A percentile compares a stretch with the other conserved stretches of the same genome.
phyloP scores from a whole-genome alignment of 441 rosid species.

The Erysimum pusillum region DNA sequence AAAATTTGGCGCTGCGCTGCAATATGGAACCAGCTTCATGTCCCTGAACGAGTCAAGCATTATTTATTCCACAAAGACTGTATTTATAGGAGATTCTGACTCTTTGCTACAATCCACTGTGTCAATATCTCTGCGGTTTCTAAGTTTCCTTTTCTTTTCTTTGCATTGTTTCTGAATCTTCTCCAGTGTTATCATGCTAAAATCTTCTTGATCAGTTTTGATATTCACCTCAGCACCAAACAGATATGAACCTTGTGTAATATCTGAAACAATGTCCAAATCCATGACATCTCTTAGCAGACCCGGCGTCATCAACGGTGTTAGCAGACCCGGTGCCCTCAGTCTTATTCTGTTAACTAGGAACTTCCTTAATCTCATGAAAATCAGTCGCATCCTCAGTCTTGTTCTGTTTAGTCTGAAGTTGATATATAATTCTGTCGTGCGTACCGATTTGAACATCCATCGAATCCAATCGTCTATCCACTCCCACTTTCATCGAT shows the following conservation, averaged over 20 bases:
- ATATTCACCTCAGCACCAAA: slow-evolving; percentile 25
- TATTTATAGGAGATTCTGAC: slow-evolving; percentile 38
- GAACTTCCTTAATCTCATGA: too few species aligned
- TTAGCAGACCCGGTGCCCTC: too few species aligned
- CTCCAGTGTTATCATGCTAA: slow-evolving; percentile 56
- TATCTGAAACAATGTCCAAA: slow-evolving; percentile 25
- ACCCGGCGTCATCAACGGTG: too few species aligned
- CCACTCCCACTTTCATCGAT: too few species aligned
- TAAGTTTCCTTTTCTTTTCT: slow-evolving; percentile 65
- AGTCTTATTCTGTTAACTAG: too few species aligned
- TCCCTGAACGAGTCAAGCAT: slow-evolving; percentile 37
- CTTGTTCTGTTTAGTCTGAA: too few species aligned
- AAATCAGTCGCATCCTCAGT: too few species aligned
- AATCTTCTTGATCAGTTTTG: slow-evolving; percentile 40
- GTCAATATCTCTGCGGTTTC: too few species aligned
- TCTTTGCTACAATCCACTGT: too few species aligned
- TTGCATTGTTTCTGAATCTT: slow-evolving; percentile 62
- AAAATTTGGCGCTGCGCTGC: slow-evolving; percentile 34
- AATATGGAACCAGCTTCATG: slow-evolving; percentile 25
- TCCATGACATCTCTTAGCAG: slow-evolving; percentile 43
- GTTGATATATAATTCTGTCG: too few species aligned
- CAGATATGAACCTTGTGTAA: slow-evolving; percentile 42
- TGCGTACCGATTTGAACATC: too few species aligned
- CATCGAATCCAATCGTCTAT: too few species aligned
- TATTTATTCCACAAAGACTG: slow-evolving; percentile 35